Base-by-base conservation (phyloP, 208 protist genomes). In the Polymyxa betae region DNA sequence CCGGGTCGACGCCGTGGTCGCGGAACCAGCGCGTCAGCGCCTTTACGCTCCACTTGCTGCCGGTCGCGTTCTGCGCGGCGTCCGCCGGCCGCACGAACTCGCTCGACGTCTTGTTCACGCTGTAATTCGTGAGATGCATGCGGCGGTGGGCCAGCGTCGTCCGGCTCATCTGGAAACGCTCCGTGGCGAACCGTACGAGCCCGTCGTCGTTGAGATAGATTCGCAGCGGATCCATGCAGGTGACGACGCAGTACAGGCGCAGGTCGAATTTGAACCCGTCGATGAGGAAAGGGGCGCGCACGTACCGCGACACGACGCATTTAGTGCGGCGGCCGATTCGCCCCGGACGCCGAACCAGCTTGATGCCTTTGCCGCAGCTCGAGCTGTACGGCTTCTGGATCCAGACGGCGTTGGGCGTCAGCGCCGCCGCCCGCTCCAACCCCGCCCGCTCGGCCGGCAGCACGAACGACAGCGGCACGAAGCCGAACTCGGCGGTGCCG, bases 121-220 rank as follows among this genome's bases (percentile, higher is more conserved):
- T 90, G 52, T 90, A 92, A 45, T 94, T 94, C 0, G 93, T 94
- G 0, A 94, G 68, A 46, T 94, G 93, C 35, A 91, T 77, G 45
- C 66, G 77, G 38, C 32, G n/a, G 49, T 93, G 88, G 32, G 12
- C 54, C 12, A 92, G 43, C 38, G 87, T 41, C 45, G 1, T 0
- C 0, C 64, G 29, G 0, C 0, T 16, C 87, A 54, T 5, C 32
- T 78, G 32, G 52, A 89, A 93, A 5, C 45, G 38, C 60, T 90
- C 41, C 43, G 92, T 91, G 0, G 92, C 92, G 89, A 93, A 77
- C 29, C 92, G 68, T 0, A 93, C 88, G 35, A 93, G 87, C 0
- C 78, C 78, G 68, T 93, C 92, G 45, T 46, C 38, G 45, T 89
- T 88, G 38, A 64, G n/a, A 41, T 91, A 93, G 12, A 93, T 45